Evolutionary conservation across 257 asterid genomes (phyloP).

Genomic region (Rhazya stricta): DNA sequence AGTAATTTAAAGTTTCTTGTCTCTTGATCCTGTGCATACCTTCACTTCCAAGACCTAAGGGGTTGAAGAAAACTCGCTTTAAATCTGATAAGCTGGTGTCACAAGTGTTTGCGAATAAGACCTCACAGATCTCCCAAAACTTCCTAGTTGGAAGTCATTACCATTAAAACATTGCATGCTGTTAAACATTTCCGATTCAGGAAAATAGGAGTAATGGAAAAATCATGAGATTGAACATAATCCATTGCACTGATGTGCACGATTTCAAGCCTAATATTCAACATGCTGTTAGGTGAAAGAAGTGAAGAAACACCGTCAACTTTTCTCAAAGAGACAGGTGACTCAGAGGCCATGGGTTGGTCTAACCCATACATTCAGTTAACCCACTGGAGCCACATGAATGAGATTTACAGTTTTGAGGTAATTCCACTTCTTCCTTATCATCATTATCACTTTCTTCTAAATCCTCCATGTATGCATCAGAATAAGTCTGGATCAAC

Average conservation of each 20-base stretch:
- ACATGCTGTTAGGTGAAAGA: conserved; percentile 24
- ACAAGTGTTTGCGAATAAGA: conserved; percentile 15
- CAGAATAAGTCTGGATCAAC: conserved; percentile 61
- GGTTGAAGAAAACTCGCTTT: conserved; percentile 20
- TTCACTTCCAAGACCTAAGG: conserved; percentile 17
- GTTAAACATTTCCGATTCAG: conserved; percentile 28
- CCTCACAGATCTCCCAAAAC: conserved; percentile 15
- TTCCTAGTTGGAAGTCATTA: conserved; percentile 15
- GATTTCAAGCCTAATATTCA: conserved; percentile 25
- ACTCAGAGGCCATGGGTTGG: conserved; percentile 23
- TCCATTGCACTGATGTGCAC: conserved; percentile 21
- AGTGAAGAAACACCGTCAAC: conserved; percentile 23
- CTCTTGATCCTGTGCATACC: conserved; percentile 18
- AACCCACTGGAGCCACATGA: conserved; percentile 22
- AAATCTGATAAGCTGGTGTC: conserved; percentile 17
- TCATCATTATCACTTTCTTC: conserved; percentile 37
- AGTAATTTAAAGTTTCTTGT: conserved; percentile 21
- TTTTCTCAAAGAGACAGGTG: conserved; percentile 25
- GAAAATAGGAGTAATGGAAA: conserved; percentile 16
- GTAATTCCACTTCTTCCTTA: conserved; percentile 15
- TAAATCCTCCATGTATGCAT: conserved; percentile 55
- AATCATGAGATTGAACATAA: conserved; percentile 20
- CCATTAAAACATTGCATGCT: conserved; percentile 11
- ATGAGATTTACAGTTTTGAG: conserved; percentile 20
- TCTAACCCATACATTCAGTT: conserved; percentile 68